phyloP scores from a whole-genome alignment of 192 early-diverging fungal species.

The Coemansia sp. region DNA sequence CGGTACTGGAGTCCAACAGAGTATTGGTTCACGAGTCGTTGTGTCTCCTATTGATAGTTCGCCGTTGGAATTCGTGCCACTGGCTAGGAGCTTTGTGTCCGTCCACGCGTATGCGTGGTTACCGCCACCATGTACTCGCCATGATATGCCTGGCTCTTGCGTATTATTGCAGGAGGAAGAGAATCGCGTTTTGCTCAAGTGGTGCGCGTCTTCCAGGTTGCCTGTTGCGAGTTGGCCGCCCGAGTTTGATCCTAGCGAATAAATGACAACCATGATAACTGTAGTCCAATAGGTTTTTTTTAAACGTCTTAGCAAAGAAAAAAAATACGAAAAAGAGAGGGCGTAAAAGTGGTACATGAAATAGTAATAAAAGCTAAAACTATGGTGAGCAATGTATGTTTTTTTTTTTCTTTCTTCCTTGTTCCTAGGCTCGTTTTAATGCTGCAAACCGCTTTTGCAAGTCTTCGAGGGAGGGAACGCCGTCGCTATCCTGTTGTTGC shows the following conservation, averaged over 20 bases:
- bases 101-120: slow-evolving; percentile 49
- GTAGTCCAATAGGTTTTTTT: too few species aligned
- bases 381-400: too few species aligned
- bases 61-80: slow-evolving; percentile 43
- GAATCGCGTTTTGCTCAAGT: slow-evolving; percentile 4
- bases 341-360: too few species aligned
- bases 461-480: slow-evolving; percentile 72
- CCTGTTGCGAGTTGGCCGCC: slow-evolving; percentile 48
- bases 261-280: slow-evolving; percentile 15
- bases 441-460: slow-evolving; percentile 77
- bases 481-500: slow-evolving; percentile 47
- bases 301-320: too few species aligned
- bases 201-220: slow-evolving; percentile 29
- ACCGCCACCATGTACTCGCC: slow-evolving; percentile 38
- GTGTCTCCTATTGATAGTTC: slow-evolving; percentile 25
- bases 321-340: too few species aligned
- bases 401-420: too few species aligned
- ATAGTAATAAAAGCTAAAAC: too few species aligned
- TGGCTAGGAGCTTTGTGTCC: slow-evolving; percentile 8
- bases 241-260: slow-evolving; percentile 53
- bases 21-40: not conserved
- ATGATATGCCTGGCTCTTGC: too few species aligned
- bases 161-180: too few species aligned
- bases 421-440: slow-evolving; percentile 60
- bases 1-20: slow-evolving; percentile 18